Percentiles rank a stretch among this genome's conserved stretches.
These are phyloP conservation scores for Syzygium grande DNA, from an alignment of 345 rosid genomes.

Conservation along the genomic window DNA sequence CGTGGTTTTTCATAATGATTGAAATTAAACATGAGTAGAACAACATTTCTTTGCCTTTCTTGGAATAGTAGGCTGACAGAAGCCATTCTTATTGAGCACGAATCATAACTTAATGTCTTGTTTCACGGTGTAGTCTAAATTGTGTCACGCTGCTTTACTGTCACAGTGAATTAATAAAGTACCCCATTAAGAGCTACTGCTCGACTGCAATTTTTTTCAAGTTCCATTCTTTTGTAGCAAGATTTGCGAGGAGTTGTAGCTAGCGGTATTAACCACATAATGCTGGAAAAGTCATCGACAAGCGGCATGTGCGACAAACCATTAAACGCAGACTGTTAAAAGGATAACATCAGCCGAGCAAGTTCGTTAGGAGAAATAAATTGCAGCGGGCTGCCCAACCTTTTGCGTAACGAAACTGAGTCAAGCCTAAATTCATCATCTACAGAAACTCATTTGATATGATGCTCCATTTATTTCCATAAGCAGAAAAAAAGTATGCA, in stretches of 20 bases:
- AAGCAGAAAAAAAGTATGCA: background rate
- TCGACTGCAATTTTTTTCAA: background rate
- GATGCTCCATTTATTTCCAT: background rate
- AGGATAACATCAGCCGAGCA: background rate
- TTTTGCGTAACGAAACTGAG: background rate
- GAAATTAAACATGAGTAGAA: background rate
- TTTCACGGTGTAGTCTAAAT: background rate
- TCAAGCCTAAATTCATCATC: background rate
- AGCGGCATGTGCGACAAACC: background rate
- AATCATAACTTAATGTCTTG: background rate
- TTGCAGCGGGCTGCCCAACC: background rate
- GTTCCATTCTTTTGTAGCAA: accelerated
- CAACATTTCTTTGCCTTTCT: background rate
- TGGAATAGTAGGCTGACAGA: background rate
- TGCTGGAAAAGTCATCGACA: background rate
- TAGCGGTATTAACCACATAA: background rate
- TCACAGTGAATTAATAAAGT: background rate
- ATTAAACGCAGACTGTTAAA: background rate
- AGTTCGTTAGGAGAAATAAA: background rate
- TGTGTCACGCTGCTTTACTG: background rate
- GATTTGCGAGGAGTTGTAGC: background rate
- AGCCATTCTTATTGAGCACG: background rate
- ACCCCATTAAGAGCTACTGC: background rate
- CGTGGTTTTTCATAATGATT: background rate
- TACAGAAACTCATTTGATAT: background rate